Conservation (phyloP, 768 basidiomycete species). For the Thelephora ganbajun region DNA sequence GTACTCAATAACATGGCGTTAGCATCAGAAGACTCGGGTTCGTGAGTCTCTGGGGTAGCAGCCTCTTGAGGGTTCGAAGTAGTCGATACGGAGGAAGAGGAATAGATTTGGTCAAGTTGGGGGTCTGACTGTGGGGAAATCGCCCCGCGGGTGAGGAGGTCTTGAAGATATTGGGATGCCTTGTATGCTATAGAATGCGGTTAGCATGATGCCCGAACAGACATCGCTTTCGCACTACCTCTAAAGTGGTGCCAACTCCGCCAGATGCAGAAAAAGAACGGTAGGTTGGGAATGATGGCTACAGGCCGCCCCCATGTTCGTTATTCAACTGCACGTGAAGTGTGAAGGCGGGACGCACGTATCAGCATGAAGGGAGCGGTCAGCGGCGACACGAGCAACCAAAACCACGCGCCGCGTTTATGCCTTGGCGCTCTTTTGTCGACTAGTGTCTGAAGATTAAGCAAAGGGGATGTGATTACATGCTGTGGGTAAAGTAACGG, state of each 20-base stretch:
- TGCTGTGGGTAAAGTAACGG: constrained; percentile 37
- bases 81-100: constrained; percentile 5
- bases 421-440: constrained; percentile 47
- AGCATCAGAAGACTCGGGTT: constrained; percentile 8
- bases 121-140: constrained; percentile 43
- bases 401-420: constrained; percentile 47
- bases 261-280: constrained; percentile 80
- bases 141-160: constrained; percentile 37
- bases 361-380: constrained; percentile 68
- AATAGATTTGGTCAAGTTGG: constrained; percentile 46
- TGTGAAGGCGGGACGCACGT: constrained; percentile 31
- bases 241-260: constrained; percentile 75
- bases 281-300: constrained; percentile 76
- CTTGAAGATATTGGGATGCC: constrained; percentile 53
- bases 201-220: constrained; percentile 1
- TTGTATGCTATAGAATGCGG: constrained; percentile 37
- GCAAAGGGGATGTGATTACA: constrained; percentile 20
- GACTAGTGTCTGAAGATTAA: constrained; percentile 37
- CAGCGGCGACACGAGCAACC: constrained; percentile 53
- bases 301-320: neutral
- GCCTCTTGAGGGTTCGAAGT: neutral
- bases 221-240: constrained; percentile 25
- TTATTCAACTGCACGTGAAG: neutral
- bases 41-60: constrained; percentile 1
- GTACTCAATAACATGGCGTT: constrained; percentile 30